Conservation (phyloP, 2,329 filamentous ascomycete genomes). For the Penicillium expansum region DNA sequence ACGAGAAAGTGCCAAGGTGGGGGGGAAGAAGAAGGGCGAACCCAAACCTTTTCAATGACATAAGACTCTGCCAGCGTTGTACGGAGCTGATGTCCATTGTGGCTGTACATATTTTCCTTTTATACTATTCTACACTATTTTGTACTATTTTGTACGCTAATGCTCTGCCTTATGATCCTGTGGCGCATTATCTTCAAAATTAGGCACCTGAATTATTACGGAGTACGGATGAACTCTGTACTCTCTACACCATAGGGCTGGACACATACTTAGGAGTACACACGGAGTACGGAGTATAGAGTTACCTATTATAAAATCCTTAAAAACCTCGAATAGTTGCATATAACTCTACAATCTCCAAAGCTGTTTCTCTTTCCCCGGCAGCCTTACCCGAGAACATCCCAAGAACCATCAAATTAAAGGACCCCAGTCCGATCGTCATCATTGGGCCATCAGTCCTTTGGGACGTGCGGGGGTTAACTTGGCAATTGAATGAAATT, state of each 20-base stretch:
- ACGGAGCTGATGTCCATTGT: slow-evolving; percentile 9
- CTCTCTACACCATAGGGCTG: too few species aligned
- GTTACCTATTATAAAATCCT: not conserved
- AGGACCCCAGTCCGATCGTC: not conserved
- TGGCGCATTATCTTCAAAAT: slow-evolving; percentile 7
- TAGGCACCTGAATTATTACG: slow-evolving; percentile 13
- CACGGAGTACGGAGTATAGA: too few species aligned
- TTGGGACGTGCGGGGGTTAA: not conserved
- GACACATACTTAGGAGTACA: too few species aligned
- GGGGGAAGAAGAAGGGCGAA: slow-evolving; percentile 2
- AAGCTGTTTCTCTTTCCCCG: not conserved
- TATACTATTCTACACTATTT: not conserved
- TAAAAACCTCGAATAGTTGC: not conserved
- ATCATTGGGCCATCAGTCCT: slow-evolving; percentile 2
- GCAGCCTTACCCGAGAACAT: slow-evolving; percentile 10
- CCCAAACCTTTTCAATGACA: slow-evolving; percentile 24
- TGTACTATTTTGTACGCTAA: not conserved
- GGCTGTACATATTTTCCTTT: slow-evolving; percentile 5
- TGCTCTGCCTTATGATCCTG: not conserved
- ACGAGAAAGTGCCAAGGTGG: slow-evolving; percentile 12
- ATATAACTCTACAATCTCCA: not conserved
- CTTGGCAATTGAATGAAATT: not conserved
- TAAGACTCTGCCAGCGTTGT: slow-evolving; percentile 17
- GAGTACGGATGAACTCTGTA: too few species aligned
- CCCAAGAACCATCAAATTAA: not conserved